Evolutionary conservation across 176 grass and related monocot genomes (phyloP), one percentile per base, ranked within the genome.

Genomic region (Aegilops tauschii): DNA sequence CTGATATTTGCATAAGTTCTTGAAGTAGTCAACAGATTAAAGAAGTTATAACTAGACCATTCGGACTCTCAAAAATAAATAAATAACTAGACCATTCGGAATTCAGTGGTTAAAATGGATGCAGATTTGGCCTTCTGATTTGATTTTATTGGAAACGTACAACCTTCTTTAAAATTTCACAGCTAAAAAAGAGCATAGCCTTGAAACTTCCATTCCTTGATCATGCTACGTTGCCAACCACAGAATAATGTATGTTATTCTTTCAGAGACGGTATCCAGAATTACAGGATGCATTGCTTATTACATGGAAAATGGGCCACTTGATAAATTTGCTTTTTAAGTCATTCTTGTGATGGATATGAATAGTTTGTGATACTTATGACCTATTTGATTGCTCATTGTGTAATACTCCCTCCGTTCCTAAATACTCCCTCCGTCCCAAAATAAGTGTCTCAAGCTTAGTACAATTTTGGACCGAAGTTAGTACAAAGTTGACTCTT

Each of bases 81-180:
- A 49, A 49, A 49, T 54, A 54, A 54, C 14, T 54, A 54, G 31
- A 17, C 17, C 6, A 18, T 11, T 68, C 12, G 34, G 13, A 83
- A 78, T 61, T 78, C 69, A 83, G 68, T 29, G 45, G 74, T 69
- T 71, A 61, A 63, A 47, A 8, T 73, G 59, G 7, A 71, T 80
- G 50, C 37, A 64, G 28, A 82, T 83, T 16, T 88, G 16, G 17
- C 11, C n/a, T 4, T 66, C 61, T 76, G 12, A 14, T 12, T 37
- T 78, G 69, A 66, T 20, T 78, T 88, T 12, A 1, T 47, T 25
- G 12, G 49, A 13, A 32, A 82, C 27, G 40, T 69, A 77, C 25
- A 59, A 77, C 49, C 25, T 25, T 10, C 5, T 65, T 59, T 58
- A 18, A 21, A 45, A 27, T 20, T 44, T 12, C 5, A 68, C 8